Base-by-base conservation (phyloP, 441 rosid species). In the Lepidium campestre region DNA sequence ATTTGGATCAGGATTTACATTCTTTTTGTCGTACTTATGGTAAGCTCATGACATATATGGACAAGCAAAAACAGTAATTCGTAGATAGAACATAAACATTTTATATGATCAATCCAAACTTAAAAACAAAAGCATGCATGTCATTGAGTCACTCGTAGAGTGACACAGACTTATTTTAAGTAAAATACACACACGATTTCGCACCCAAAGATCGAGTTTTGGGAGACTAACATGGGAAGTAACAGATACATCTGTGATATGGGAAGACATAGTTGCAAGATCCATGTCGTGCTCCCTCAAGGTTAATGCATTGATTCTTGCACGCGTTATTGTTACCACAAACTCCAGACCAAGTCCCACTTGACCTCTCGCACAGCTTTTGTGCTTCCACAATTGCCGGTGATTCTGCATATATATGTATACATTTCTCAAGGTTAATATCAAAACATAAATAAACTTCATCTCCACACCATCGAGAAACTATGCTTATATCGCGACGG, bases 251-350 rank as follows among this genome's bases (percentile, higher is more conserved):
- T 6, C 1, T 56, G 56, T 45, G 19, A 41, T 3, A 2, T 18
- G 61, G 61, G 42, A 53, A 53, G 32, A 20, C 4, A n/a, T 41
- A 53, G 50, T 19, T 65, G 70, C 70, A 65, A 29, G 70, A 29
- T 40, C 70, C 70, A 31, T 65, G 52, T 9, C 15, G 31, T 53
- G 70, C 61, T 18, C 61, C 17, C 19, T 65, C 70, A 65, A 41
- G 31, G 14, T 40, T 52, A 40, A 52, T 29, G 52, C 69, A 65
- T 15, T 52, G 61, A 6, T 29, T 41, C 32, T 29, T 65, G 32
- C 70, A 65, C 0, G 52, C 34, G 14, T 31, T 19, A 10, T 1
- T 52, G 60, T 18, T 64, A 39, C 18, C 50, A 50, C 69, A 64
- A 0, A 39, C 41, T 27, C 41, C 60, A 3, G 41, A 17, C 39